Evolutionary conservation across 345 rosid species (phyloP).

Genomic region (Corymbia maculata): DNA sequence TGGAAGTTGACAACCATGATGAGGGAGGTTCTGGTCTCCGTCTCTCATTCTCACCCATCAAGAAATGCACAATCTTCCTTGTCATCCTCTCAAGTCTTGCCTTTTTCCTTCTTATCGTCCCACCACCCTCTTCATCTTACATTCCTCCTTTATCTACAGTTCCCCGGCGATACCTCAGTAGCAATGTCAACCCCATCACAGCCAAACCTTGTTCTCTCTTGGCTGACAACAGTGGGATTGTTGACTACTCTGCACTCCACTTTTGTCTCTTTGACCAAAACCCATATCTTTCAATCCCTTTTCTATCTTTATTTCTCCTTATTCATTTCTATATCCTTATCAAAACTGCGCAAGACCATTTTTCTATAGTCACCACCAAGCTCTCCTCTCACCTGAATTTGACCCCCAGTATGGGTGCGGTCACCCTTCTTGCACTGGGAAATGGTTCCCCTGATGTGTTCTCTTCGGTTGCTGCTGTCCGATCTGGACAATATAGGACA

Average conservation of each 20-base stretch:
- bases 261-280: conserved; percentile 39
- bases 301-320: conserved; percentile 47
- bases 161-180: conserved; percentile 28
- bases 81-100: conserved; percentile 31
- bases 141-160: conserved; percentile 1
- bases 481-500: conserved; percentile 74
- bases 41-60: conserved; percentile 7
- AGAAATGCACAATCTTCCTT: conserved; percentile 24
- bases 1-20: not conserved
- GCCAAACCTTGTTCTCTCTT: conserved; percentile 22
- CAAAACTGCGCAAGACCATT: conserved; percentile 89
- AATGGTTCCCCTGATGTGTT: conserved; percentile 96
- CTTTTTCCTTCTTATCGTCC: conserved; percentile 30
- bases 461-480: conserved; percentile 75
- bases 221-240: conserved; percentile 17
- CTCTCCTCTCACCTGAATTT: conserved; percentile 59
- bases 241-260: conserved; percentile 64
- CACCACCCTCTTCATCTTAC: conserved; percentile 3
- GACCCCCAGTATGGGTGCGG: conserved; percentile 89
- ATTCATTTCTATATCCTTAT: conserved; percentile 82
- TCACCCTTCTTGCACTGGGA: conserved; percentile 86
- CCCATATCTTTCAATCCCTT: conserved; percentile 41
- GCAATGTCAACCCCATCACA: conserved; percentile 8
- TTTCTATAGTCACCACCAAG: conserved; percentile 82
- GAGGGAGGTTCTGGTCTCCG: not conserved